phyloP scores from a whole-genome alignment of 1,139 yeast species.

The Pneumocystis sp. region DNA sequence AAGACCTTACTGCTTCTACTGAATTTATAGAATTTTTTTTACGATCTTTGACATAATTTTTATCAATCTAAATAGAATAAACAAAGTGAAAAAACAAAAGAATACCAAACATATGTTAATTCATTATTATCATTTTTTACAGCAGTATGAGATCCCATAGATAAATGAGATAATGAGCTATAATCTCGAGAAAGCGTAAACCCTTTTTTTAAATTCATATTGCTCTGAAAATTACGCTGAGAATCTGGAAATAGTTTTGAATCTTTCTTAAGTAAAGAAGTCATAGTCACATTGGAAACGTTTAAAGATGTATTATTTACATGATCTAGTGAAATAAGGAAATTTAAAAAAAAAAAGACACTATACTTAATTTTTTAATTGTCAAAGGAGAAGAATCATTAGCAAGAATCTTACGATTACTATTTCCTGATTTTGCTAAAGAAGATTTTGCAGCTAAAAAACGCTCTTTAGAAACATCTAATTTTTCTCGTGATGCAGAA shows the following conservation, averaged over 20 bases:
- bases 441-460: not conserved
- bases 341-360: not conserved
- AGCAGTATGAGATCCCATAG: not conserved
- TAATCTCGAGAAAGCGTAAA: not conserved
- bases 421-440: not conserved
- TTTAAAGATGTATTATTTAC: not conserved
- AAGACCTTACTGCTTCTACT: not conserved
- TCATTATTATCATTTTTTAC: not conserved
- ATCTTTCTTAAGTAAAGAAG: not conserved
- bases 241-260: not conserved
- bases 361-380: not conserved
- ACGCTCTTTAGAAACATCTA: not conserved
- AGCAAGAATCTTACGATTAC: not conserved
- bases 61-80: not conserved
- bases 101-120: not conserved
- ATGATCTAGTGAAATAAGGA: not conserved
- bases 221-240: not conserved
- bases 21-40: not conserved
- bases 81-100: not conserved
- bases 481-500: not conserved
- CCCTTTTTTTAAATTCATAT: not conserved
- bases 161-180: not conserved
- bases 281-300: not conserved
- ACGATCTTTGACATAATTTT: not conserved
- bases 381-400: not conserved